A percentile compares a stretch with the other conserved stretches of the same genome.
These are phyloP conservation scores for Brasilioporus rufonigricans DNA, from an alignment of 768 basidiomycete species.

Conservation along the genomic window DNA sequence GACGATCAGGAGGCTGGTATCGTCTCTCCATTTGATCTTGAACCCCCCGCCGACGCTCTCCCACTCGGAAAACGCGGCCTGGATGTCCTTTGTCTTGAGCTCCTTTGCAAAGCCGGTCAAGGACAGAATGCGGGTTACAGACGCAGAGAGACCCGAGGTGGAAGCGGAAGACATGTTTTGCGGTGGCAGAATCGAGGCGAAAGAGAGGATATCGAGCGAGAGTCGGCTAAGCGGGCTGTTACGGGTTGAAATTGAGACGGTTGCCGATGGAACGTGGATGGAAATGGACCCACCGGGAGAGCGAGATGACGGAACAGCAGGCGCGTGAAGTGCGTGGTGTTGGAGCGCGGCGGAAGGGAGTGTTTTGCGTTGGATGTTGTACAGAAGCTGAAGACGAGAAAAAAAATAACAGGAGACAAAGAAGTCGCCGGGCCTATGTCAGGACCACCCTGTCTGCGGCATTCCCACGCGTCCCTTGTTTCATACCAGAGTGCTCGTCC, in stretches of 20 bases:
- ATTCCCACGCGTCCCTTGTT: conserved; percentile 21
- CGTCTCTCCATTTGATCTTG: conserved; percentile 99
- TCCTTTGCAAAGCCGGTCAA: conserved; percentile 92
- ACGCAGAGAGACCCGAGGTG: conserved; percentile 83
- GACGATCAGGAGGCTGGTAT: conserved; percentile 92
- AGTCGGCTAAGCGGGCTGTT: conserved; percentile 12
- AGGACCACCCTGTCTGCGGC: background rate
- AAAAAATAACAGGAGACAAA: background rate
- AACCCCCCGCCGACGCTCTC: conserved; percentile 86
- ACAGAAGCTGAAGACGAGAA: conserved; percentile 30
- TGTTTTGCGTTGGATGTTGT: conserved; percentile 29
- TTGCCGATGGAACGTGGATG: conserved; percentile 33
- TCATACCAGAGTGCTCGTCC: too few species aligned
- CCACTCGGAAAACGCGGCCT: conserved; percentile 86
- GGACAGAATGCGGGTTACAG: conserved; percentile 92
- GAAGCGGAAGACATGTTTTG: conserved; percentile 57
- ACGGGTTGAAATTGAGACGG: conserved; percentile 10
- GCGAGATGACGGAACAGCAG: background rate
- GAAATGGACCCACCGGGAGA: conserved; percentile 5
- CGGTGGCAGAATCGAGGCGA: conserved; percentile 1
- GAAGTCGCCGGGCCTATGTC: background rate
- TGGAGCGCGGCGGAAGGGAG: conserved; percentile 20
- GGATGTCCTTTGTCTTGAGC: conserved; percentile 97
- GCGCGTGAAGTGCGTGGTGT: conserved; percentile 11
- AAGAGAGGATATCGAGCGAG: conserved; percentile 18